Evolutionary conservation across 306 rosid species (phyloP).

Genomic region (Vachellia collinsii): DNA sequence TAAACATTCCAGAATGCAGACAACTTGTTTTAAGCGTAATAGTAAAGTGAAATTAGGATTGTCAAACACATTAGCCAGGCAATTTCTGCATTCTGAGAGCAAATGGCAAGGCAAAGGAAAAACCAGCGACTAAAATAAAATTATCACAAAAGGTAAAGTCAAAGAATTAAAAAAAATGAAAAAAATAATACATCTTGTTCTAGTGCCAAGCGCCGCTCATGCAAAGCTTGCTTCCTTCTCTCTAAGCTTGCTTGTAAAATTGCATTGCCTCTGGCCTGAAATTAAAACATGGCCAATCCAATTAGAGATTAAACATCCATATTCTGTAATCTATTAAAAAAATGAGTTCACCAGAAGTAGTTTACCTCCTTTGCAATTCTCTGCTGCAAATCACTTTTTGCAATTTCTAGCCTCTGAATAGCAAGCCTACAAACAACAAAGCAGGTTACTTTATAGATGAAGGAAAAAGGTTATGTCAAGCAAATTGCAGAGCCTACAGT

Average conservation of each 20-base stretch:
- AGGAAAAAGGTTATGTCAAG: background rate
- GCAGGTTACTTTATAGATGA: background rate
- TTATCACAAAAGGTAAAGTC: constrained; percentile 4
- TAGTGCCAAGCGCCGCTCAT: constrained; percentile 96
- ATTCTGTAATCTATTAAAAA: constrained; percentile 17
- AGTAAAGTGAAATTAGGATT: background rate
- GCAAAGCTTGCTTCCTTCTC: constrained; percentile 99
- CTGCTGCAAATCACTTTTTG: constrained; percentile 91
- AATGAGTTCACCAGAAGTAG: constrained; percentile 33
- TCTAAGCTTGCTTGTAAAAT: constrained; percentile 98
- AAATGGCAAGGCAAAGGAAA: constrained; percentile 5
- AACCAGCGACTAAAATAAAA: background rate
- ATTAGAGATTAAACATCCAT: constrained; percentile 31
- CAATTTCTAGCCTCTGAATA: constrained; percentile 95
- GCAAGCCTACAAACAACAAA: constrained; percentile 66
- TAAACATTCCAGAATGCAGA: background rate
- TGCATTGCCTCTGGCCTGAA: constrained; percentile 97
- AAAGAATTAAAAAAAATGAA: background rate
- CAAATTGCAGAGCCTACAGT: background rate
- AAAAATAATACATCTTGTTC: constrained; percentile 80
- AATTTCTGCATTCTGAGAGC: constrained; percentile 5
- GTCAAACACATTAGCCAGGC: background rate
- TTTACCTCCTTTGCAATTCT: constrained; percentile 95
- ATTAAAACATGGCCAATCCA: constrained; percentile 28
- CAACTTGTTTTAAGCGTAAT: background rate